These are phyloP conservation scores for Rosa hybrid DNA, from an alignment of 331 rosid genomes.

Conservation along the genomic window DNA sequence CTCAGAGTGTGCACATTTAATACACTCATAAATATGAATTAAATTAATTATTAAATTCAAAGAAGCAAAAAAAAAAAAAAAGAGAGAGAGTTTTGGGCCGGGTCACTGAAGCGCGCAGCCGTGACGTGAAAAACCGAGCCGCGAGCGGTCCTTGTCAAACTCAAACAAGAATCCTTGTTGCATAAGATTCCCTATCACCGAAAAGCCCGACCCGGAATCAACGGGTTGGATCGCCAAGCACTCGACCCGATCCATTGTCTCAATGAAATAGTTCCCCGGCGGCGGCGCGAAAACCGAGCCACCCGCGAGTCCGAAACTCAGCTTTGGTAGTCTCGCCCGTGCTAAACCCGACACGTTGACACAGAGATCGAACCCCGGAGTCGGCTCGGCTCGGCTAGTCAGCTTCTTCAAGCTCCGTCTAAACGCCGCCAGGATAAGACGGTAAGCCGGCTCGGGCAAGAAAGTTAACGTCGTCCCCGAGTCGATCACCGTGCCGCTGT, in stretches of 20 bases:
- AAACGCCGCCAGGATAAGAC: constrained; percentile 43
- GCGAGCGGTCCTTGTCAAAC: constrained; percentile 58
- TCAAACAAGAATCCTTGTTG: constrained; percentile 82
- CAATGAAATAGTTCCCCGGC: constrained; percentile 57
- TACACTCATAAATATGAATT: background rate
- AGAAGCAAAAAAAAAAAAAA: background rate
- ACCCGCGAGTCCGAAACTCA: constrained; percentile 51
- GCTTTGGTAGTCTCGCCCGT: constrained; percentile 44
- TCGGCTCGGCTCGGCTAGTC: constrained; percentile 17
- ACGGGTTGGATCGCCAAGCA: constrained; percentile 73
- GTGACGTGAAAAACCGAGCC: constrained; percentile 79
- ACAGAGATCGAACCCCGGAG: constrained; percentile 63
- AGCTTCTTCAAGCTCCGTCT: constrained; percentile 27
- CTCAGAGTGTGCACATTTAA: constrained; percentile 8
- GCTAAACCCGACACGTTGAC: constrained; percentile 49
- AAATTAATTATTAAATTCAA: constrained; percentile 2
- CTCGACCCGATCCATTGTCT: constrained; percentile 47
- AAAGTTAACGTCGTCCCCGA: constrained; percentile 74
- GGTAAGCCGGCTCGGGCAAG: constrained; percentile 52
- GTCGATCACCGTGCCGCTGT: constrained; percentile 77
- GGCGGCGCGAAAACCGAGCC: constrained; percentile 60
- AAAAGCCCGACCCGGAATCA: constrained; percentile 48
- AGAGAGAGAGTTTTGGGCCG: background rate
- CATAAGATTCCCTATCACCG: constrained; percentile 81
- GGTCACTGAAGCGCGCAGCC: constrained; percentile 65